Base-by-base conservation (phyloP, 805 yeast genomes). In the Candida pseudoglaebosa region DNA sequence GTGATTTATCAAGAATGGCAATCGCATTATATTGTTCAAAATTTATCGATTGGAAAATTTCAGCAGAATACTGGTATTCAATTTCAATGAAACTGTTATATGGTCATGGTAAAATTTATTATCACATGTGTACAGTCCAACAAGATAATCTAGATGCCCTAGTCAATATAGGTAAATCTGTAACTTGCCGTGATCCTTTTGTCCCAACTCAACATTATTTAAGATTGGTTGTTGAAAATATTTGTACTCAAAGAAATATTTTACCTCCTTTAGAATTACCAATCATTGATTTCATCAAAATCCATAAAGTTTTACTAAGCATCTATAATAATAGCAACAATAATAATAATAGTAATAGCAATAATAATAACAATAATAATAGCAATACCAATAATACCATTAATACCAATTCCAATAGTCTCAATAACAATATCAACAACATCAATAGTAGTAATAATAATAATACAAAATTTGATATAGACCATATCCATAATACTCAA, bases 91-190 rank as follows among this genome's bases (percentile, higher is more conserved):
- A 77, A 48, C 75, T 84, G 12, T 79, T 81, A 45, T 85, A 80
- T 52, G 90, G 93, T 2, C 89, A 82, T 51, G 96, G 96, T 2
- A 84, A 88, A 56, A 74, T 86, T 14, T 87, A 86, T 52, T 87
- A 87, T 52, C 95, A 87, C 56, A 82, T 83, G 75, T 85, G 93
- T 34, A 85, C 95, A 0, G 95, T 87, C 3, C 91, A 86, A 56
- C 84, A 80, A 53, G 82, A 79, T 56, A 75, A 78, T 45, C 61
- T 85, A 43, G 89, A 84, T 59, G 91, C 93, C 1, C 72, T 85
- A 46, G 88, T 82, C 38, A 82, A 84, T 49, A 73, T 85, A 15
- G 93, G 93, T 8, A 84, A 84, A 57, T 75, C 85, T 32, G 90
- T 84, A 7, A 75, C 80, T 41, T 84, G 91, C 50, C 76, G 84